Evolutionary conservation across 768 basidiomycete genomes (phyloP), one percentile per base, ranked within the genome.

Genomic region (Tylopilus intermedius): DNA sequence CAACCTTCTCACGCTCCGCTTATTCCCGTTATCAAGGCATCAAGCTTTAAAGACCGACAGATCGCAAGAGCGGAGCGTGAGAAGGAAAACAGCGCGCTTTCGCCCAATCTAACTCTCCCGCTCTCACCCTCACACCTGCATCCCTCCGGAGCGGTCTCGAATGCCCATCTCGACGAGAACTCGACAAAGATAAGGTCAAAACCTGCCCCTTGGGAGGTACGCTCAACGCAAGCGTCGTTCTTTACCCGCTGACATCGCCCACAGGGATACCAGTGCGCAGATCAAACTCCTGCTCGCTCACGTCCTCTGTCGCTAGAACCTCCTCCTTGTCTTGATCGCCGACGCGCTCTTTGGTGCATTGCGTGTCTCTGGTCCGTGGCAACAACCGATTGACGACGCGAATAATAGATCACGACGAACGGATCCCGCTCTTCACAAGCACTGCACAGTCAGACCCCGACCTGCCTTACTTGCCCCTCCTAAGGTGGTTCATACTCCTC

Each of bases 121-220:
- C 18, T 18, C 18, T 18, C 18, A 18, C 18, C 18, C 18, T 18
- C 18, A 18, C 18, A 18, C 18, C 18, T 18, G 18, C 18, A 18
- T 81, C 82, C 45, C 79, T 91, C 49, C 18, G 18, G 18, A 18
- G 18, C 18, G 18, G 86, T 93, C 32, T 86, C 86, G 24, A 92
- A 87, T 62, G 68, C 82, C 2, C 93, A 87, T 74, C 82, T 98
- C 56, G 90, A 94, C 59, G 94, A 95, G 59, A 81, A 77, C 62
- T 88, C 90, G 8, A 77, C 85, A 49, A 94, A 95, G 77, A 92
- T 94, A 55, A 79, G 88, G 61, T 79, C 86, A 7, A 97, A 94
- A 69, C 84, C 86, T 1, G 92, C 96, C 9, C 94, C 94, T 58
- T 98, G 95, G 95, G 94, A 96, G 85, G 95, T 95, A 53, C 53